Base-by-base conservation (phyloP, 176 grass and related monocot genomes). In the Oryza meyeriana region DNA sequence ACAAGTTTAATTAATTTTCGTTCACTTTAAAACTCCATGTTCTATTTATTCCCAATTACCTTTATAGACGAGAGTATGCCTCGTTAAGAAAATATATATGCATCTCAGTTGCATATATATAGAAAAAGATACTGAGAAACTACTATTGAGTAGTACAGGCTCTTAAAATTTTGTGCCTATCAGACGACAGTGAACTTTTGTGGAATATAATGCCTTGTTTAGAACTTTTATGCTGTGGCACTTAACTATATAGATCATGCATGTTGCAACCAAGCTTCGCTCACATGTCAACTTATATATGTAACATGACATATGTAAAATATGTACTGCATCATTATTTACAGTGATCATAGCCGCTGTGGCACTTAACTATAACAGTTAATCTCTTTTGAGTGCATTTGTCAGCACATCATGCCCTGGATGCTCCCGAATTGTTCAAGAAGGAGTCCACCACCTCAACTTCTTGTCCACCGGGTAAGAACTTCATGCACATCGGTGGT, bases 401-500 rank as follows among this genome's bases (percentile, higher is more conserved):
- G 0, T n/a, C 50, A 18, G 8, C 20, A 55, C 20, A 55, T 55
- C 50, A 55, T 9, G 50, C n/a, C 50, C 6, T n/a, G 50, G 50
- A 22, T 70, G 77, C 77, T 5, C 10, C 71, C 27, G 75, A 76
- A 0, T 1, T 71, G 64, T 26, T 42, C 34, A 89, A 17, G 58
- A 85, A 89, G 0, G 78, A 42, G 45, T 85, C 34, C 17, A 81
- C 78, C 7, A 71, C 44, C 28, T 30, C 32, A 3, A 83, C 32
- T 16, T 80, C 11, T 42, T 83, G 28, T 64, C 81, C 80, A 64
- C 80, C 76, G 0, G 69, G 20, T 13, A 90, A 29, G 65, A 90
- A 90, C 64, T 75, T 87, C 89, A 90, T 90, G 80, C 89, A 90
- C 26, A 90, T 87, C 4, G 89, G 89, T 47, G 89, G 89, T 0